Evolutionary conservation across 306 rosid species (phyloP), one percentile per base, ranked within the genome.

Genomic region (Fragaria iinumae): DNA sequence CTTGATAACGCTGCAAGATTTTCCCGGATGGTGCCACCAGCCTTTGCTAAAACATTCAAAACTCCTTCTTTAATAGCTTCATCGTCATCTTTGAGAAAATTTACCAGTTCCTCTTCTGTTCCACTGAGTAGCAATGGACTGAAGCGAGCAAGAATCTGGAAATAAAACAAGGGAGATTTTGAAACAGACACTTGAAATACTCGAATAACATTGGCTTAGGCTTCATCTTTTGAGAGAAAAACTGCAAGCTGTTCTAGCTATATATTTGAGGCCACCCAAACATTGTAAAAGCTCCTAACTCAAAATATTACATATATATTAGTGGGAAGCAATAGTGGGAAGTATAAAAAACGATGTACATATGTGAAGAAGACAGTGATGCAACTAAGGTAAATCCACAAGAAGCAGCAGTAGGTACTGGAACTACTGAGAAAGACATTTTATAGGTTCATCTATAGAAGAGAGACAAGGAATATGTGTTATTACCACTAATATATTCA

Each of bases 21-120:
- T 82, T 96, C 97, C 2, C 96, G 87, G 69, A 96, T 88, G 74
- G 88, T 90, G 87, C 93, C 97, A 73, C 99, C 99, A 74, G 99
- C 99, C 89, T 87, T 96, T 0, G 97, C 96, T 80, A 96, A 87
- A 70, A 86, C 75, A 82, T 88, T 91, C 77, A 96, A 85, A 81
- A 84, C 82, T 65, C 99, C 98, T 84, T 92, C 98, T 88, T 88
- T 89, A 79, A 91, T 88, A 43, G 80, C 75, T 80, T 89, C 98
- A 84, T 96, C 85, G 57, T 87, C 88, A 77, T 90, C 97, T 87
- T 89, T 91, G 76, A 96, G 98, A 79, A 92, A 86, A 77, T 83
- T 88, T 21, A 93, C 80, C 67, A 96, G 89, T 64, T 86, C 93
- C 75, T 90, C 98, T 82, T 91, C 98, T 77, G 89, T 75, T 38